These are phyloP conservation scores for Chytriomyces sp. DNA, from an alignment of 192 early-diverging fungal species.

Conservation along the genomic window DNA sequence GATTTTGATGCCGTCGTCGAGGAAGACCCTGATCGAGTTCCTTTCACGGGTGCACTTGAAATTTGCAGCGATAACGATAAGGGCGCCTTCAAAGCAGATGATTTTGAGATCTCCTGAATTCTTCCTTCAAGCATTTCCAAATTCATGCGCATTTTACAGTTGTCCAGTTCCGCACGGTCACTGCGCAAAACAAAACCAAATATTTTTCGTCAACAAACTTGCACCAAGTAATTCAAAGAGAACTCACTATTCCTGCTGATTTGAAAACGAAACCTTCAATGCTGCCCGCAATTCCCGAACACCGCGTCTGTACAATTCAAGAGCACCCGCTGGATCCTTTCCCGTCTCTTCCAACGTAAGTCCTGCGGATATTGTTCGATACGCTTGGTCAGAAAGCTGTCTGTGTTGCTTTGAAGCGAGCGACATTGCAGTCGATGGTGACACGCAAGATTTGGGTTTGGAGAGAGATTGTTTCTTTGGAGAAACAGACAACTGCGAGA, in stretches of 20 bases:
- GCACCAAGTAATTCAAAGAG: not conserved
- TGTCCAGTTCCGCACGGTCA: slow-evolving; percentile 42
- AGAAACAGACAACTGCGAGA: too few species aligned
- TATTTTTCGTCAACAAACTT: slow-evolving; percentile 1
- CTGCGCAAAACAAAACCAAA: slow-evolving; percentile 7
- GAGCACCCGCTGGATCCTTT: slow-evolving; percentile 33
- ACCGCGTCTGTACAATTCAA: slow-evolving; percentile 50
- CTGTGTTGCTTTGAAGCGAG: slow-evolving; percentile 33
- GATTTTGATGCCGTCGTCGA: too few species aligned
- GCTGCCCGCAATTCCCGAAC: slow-evolving; percentile 47
- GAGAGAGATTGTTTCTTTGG: too few species aligned
- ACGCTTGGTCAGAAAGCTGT: slow-evolving; percentile 47
- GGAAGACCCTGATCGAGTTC: too few species aligned
- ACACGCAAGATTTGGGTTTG: too few species aligned
- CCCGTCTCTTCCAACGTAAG: slow-evolving; percentile 45
- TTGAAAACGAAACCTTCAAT: slow-evolving; percentile 36
- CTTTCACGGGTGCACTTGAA: too few species aligned
- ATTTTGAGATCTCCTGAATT: slow-evolving; percentile 35
- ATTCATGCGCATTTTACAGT: slow-evolving; percentile 50
- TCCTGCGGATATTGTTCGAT: slow-evolving; percentile 45
- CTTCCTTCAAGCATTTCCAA: slow-evolving; percentile 47
- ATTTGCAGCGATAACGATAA: too few species aligned
- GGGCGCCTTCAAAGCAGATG: not conserved
- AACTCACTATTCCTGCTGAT: slow-evolving; percentile 38
- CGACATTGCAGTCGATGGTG: not conserved